A percentile compares a stretch with the other conserved stretches of the same genome.
phyloP scores from a whole-genome alignment of 2,329 filamentous ascomycete genomes.

The Colletotrichum theobromicola region DNA sequence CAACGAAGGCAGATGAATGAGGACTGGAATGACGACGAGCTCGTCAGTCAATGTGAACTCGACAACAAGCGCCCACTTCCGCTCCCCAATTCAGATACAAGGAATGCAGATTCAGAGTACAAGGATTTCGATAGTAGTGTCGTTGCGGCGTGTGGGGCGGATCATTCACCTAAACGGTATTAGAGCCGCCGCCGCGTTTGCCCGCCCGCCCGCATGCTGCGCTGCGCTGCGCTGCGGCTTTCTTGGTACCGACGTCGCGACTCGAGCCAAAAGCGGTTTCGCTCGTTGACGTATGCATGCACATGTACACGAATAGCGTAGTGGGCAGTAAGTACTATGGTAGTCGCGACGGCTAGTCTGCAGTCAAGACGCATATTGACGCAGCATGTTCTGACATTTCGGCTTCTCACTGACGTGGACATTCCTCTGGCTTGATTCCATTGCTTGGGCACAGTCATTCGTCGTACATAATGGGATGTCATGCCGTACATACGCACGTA shows the following conservation, averaged over 20 bases:
- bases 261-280: constrained; percentile 18
- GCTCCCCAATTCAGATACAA: neutral
- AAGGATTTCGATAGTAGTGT: neutral
- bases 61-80: neutral
- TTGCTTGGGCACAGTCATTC: neutral
- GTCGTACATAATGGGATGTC: neutral
- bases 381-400: neutral
- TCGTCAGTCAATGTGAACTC: neutral
- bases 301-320: constrained; percentile 3
- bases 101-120: neutral
- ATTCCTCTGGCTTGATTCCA: neutral
- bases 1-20: neutral
- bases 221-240: neutral
- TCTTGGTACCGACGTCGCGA: constrained; percentile 14
- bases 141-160: neutral
- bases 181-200: neutral
- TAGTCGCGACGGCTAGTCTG: neutral
- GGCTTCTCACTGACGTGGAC: neutral
- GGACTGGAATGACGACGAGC: neutral
- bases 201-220: neutral
- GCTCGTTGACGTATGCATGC: constrained; percentile 13
- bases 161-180: neutral
- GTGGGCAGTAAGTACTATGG: no score
- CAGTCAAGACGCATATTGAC: neutral
- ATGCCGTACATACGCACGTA: neutral